These are phyloP conservation scores for Candida suzukii DNA, from an alignment of 805 yeast species.

Conservation along the genomic window DNA sequence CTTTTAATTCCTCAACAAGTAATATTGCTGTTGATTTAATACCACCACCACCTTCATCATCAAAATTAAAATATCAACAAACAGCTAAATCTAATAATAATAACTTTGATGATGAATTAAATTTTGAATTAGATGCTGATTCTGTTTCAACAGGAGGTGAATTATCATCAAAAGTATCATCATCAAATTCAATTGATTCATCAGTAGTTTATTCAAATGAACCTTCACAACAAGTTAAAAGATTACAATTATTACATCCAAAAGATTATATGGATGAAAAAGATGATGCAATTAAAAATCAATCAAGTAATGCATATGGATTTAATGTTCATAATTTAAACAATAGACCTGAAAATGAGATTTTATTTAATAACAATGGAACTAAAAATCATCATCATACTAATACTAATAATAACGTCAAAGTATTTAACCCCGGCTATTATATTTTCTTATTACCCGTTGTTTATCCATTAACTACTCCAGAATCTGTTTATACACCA, in stretches of 20 bases:
- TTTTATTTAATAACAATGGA: conserved; percentile 13
- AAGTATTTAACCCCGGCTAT: conserved; percentile 50
- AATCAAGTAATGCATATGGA: neutral
- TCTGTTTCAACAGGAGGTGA: conserved; percentile 9
- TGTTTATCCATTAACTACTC: conserved; percentile 51
- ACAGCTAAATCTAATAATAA: neutral
- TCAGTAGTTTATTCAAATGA: conserved; percentile 11
- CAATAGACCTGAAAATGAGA: conserved; percentile 5
- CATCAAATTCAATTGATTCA: conserved; percentile 6
- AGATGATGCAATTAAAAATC: conserved; percentile 8
- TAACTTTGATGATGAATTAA: conserved; percentile 9
- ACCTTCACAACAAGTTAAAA: conserved; percentile 20
- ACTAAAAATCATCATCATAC: too few species aligned
- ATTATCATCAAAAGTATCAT: neutral
- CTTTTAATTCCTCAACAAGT: conserved; percentile 20
- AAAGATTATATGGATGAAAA: conserved; percentile 17
- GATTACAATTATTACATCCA: conserved; percentile 16
- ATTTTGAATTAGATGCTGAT: conserved; percentile 13
- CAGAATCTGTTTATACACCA: conserved; percentile 51
- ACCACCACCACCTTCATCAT: neutral
- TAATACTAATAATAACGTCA: conserved; percentile 6
- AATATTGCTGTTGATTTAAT: too few species aligned
- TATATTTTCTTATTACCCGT: conserved; percentile 64
- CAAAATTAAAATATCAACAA: neutral
- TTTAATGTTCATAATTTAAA: neutral